Evolutionary conservation across 371 early-diverging fungal genomes (phyloP).

Genomic region (Dentiscutata heterogama): DNA sequence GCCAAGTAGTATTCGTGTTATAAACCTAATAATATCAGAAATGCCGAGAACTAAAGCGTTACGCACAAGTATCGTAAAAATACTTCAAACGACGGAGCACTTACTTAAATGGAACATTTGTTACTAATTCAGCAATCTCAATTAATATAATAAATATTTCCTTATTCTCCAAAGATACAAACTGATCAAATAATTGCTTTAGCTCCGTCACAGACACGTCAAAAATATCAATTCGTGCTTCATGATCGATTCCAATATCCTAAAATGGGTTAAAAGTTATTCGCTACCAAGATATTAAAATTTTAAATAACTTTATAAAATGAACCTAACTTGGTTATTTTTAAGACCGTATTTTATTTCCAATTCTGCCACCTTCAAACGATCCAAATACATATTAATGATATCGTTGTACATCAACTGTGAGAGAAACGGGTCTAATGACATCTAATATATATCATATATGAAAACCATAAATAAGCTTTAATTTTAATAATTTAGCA

Average conservation of each 20-base stretch:
- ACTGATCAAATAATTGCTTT: neutral
- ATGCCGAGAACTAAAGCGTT: neutral
- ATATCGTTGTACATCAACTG: constrained; percentile 12
- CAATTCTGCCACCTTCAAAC: neutral
- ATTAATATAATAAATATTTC: constrained; percentile 18
- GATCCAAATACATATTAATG: neutral
- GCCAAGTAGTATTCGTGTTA: neutral
- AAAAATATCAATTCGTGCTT: neutral
- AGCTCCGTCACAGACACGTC: neutral
- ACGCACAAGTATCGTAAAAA: neutral
- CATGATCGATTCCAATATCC: neutral
- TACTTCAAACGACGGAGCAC: neutral
- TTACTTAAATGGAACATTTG: constrained; percentile 18
- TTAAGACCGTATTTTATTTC: neutral
- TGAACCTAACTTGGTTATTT: constrained; percentile 4
- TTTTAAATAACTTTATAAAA: too few relatives aligned
- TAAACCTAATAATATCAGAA: constrained; percentile 1
- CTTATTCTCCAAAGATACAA: neutral
- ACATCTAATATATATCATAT: neutral
- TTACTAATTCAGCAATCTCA: constrained; percentile 17
- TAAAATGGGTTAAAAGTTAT: neutral
- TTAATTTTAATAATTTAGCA: neutral
- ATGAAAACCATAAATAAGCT: neutral
- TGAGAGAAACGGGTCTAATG: neutral
- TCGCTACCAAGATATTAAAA: neutral